Conservation (phyloP, 257 asterid species). For the Phtheirospermum japonicum region DNA sequence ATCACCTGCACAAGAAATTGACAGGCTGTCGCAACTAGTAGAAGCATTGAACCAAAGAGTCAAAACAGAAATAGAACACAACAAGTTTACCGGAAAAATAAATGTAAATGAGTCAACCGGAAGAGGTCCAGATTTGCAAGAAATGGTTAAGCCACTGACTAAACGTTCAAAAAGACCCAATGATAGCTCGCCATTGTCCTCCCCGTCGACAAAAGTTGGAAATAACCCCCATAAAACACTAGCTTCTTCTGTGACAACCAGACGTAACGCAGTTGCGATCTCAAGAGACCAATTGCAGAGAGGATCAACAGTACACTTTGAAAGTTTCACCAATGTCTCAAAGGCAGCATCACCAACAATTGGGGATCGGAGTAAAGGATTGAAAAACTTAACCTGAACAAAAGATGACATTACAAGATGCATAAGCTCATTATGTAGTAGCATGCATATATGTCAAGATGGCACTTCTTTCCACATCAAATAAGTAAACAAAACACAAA, state of each 20-base stretch:
- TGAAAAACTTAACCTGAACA: constrained; percentile 70
- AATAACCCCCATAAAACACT: constrained; percentile 61
- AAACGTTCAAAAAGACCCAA: constrained; percentile 78
- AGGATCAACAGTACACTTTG: constrained; percentile 80
- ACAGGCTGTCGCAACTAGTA: constrained; percentile 15
- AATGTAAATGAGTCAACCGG: constrained; percentile 94
- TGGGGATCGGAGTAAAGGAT: constrained; percentile 71
- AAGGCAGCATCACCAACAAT: constrained; percentile 88
- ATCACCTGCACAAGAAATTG: constrained; percentile 53
- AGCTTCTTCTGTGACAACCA: constrained; percentile 61
- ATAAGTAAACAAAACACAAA: neutral
- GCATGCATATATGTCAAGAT: constrained; percentile 5
- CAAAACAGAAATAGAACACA: constrained; percentile 14
- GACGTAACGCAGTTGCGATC: constrained; percentile 86
- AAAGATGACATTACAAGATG: constrained; percentile 15
- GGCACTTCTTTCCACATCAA: neutral
- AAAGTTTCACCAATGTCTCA: constrained; percentile 79
- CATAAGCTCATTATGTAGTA: constrained; percentile 13
- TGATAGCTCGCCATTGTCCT: constrained; percentile 53
- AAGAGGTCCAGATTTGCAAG: constrained; percentile 93
- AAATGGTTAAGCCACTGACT: constrained; percentile 68
- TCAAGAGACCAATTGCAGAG: constrained; percentile 95
- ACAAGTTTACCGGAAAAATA: constrained; percentile 74
- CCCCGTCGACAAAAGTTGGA: constrained; percentile 63
- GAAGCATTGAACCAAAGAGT: constrained; percentile 20